phyloP scores from a whole-genome alignment of 106 monocot species.

The Allium fistulosum region DNA sequence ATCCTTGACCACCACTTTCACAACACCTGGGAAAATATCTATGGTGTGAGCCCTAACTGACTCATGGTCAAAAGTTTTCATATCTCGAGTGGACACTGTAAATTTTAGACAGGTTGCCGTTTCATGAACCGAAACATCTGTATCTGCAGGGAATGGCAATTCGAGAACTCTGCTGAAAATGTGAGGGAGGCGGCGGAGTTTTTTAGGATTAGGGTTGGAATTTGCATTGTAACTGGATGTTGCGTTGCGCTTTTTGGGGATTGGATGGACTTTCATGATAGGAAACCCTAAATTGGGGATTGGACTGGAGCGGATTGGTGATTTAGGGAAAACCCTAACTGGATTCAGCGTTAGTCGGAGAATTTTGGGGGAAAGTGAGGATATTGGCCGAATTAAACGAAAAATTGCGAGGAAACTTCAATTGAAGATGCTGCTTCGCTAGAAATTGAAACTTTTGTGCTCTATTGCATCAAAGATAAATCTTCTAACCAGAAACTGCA shows the following conservation, averaged over 20 bases:
- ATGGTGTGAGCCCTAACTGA: constrained; percentile 31
- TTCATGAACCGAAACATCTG: constrained; percentile 40
- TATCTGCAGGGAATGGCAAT: constrained; percentile 48
- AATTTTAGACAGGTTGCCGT: constrained; percentile 26
- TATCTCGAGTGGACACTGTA: constrained; percentile 11
- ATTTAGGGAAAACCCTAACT: too few species aligned
- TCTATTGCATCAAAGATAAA: too few species aligned
- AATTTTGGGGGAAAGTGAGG: too few species aligned
- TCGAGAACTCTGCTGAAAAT: constrained; percentile 60
- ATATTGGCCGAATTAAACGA: too few species aligned
- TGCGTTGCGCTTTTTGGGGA: too few species aligned
- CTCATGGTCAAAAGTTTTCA: background rate
- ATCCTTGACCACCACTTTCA: constrained; percentile 35
- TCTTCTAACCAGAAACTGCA: too few species aligned
- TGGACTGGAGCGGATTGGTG: too few species aligned
- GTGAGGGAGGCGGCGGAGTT: constrained; percentile 62
- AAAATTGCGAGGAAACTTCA: too few species aligned
- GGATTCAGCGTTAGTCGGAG: too few species aligned
- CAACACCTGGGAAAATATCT: constrained; percentile 41
- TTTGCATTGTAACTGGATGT: too few species aligned
- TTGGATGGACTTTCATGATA: constrained; percentile 8
- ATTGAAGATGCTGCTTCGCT: too few species aligned
- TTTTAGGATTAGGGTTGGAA: constrained; percentile 9
- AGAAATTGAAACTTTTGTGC: too few species aligned
- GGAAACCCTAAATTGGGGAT: background rate